Evolutionary conservation across 2,329 filamentous ascomycete species (phyloP), one percentile per base, ranked within the genome.

Genomic region (Tolypocladium tundrense): DNA sequence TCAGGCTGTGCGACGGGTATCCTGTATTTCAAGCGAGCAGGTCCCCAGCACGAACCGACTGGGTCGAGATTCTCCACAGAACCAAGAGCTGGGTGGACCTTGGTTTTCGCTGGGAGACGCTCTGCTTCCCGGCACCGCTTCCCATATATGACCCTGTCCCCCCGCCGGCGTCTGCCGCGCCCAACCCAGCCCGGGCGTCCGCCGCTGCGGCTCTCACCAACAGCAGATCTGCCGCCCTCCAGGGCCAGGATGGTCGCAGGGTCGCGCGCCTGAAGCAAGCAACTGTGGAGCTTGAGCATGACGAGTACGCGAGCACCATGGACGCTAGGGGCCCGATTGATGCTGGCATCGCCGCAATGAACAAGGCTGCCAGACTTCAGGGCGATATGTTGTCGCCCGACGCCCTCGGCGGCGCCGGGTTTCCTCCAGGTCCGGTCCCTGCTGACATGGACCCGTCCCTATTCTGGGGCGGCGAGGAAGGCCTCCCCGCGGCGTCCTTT

Each of bases 21-120:
- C 90, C 90, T 0, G 82, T 93, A 54, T 93, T 95, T 67, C 85
- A 91, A 62, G 79, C 85, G 0, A 85, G 86, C 31, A 79, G 87
- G 54, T 88, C 84, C 4, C 85, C 88, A 1, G 85, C 88, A 2
- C 84, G 88, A 55, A 82, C 86, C 3, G 90, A 95, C 71, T 95
- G 90, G 90, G 83, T 87, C 53, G 88, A 93, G 70, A 78, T 93
- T 0, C 70, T 94, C 11, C 81, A 85, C 0, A 81, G 83, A 37
- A 79, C 81, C 0, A 78, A 83, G 40, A 88, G 90, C 67, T 91
- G 87, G 86, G 79, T 93, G 55, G 78, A 81, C 8, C 78, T 94
- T 10, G 69, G 72, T 2, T 73, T 79, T 4, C 77, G 79, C 1
- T 94, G 90, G 90, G 88, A 92, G 61, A 75, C 74, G 2, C 79